Evolutionary conservation across 1,139 yeast genomes (phyloP).

Genomic region (Casaregolazyma suthepensis): DNA sequence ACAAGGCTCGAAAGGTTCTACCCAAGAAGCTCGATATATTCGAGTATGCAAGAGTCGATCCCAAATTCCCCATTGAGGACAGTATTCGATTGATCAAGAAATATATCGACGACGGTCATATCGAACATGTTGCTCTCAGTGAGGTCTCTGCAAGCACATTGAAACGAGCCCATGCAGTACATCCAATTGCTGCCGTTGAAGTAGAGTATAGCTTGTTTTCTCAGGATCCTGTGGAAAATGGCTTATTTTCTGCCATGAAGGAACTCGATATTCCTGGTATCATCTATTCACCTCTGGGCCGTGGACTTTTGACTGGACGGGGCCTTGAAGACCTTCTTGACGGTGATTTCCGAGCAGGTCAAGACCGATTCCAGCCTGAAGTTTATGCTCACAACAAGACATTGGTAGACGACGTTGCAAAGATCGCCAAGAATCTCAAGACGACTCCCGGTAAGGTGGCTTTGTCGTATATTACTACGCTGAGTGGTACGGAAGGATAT

Average conservation of each 20-base stretch:
- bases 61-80: slow-evolving; percentile 33
- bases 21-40: neutral
- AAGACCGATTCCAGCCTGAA: slow-evolving; percentile 59
- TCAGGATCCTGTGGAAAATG: slow-evolving; percentile 54
- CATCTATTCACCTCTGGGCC: slow-evolving; percentile 80
- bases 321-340: slow-evolving; percentile 40
- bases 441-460: slow-evolving; percentile 64
- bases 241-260: slow-evolving; percentile 44
- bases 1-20: neutral
- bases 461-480: slow-evolving; percentile 57
- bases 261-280: slow-evolving; percentile 58
- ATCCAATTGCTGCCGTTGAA: slow-evolving; percentile 63
- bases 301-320: slow-evolving; percentile 69
- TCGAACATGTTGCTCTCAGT: slow-evolving; percentile 61
- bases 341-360: slow-evolving; percentile 48
- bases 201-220: slow-evolving; percentile 66
- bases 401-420: slow-evolving; percentile 43
- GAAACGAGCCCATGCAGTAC: slow-evolving; percentile 44
- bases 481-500: slow-evolving; percentile 36
- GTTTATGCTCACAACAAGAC: slow-evolving; percentile 46
- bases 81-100: slow-evolving; percentile 26
- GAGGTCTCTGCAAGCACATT: slow-evolving; percentile 63
- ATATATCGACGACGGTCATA: slow-evolving; percentile 30
- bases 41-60: neutral
- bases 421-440: slow-evolving; percentile 40